Evolutionary conservation across 495 filamentous ascomycete species (phyloP), one percentile per base, ranked within the genome.

Genomic region (Beverwykella pulmonaria): DNA sequence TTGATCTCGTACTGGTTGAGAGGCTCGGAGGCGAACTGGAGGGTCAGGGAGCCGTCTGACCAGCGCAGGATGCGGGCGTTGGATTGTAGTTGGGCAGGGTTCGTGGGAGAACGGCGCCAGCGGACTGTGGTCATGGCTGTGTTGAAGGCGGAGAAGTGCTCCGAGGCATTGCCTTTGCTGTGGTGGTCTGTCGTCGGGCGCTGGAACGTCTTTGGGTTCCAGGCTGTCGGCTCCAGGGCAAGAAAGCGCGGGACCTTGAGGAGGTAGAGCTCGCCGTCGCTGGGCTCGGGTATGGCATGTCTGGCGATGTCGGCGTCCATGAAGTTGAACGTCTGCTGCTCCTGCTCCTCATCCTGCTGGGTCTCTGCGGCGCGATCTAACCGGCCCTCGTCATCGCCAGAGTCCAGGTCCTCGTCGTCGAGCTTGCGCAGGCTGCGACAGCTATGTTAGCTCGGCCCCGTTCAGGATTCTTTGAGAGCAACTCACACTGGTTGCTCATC

Each of bases 21-120:
- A 9, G 92, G 90, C 7, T 87, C 81, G 0, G 84, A 86, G 23
- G 86, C 89, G 34, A 91, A 78, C 71, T 92, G 89, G 10, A 97
- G 80, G 17, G 93, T 96, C 27, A 92, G 76, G 6, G 90, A 92
- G 39, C 91, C 91, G 71, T 96, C 91, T 63, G 89, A 90, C 92
- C 92, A 96, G 63, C 83, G 85, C 60, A 92, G 84, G 27, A 93
- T 79, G 49, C 88, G 85, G 6, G 91, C 83, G 74, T 94, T 94
- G 36, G 90, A 93, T 71, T 90, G 84, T 12, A 92, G 78, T 36
- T 83, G 75, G 14, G 75, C 69, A 7, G 82, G 81, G 61, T 89
- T 78, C 12, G 79, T 81, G n/a, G 87, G 88, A 47, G 88, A 84
- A 66, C 83, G 82, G 55, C 89, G 84, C 86, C 88, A 89, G 71